Percentiles rank a stretch among this genome's conserved stretches.
phyloP scores from a whole-genome alignment of 345 rosid species.

The Crucihimalaya himalaica region DNA sequence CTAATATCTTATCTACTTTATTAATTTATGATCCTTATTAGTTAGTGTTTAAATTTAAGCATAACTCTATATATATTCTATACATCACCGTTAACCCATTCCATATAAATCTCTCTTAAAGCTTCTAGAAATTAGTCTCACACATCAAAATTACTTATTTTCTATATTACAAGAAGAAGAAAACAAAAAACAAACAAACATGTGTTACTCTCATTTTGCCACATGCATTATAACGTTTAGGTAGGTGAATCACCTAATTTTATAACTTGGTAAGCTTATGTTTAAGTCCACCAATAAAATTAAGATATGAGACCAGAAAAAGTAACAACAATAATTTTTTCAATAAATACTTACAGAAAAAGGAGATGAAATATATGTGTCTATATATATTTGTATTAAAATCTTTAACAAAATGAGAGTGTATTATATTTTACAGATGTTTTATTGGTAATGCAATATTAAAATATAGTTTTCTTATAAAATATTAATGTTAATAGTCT shows the following conservation, averaged over 20 bases:
- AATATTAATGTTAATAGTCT: not conserved
- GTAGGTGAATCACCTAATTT: slow-evolving; percentile 42
- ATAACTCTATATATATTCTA: not conserved
- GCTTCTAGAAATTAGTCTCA: slow-evolving; percentile 9
- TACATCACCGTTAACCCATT: slow-evolving; percentile 4
- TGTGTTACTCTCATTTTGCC: slow-evolving; percentile 26
- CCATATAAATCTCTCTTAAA: not conserved
- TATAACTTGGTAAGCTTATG: slow-evolving; percentile 13
- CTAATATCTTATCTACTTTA: not conserved
- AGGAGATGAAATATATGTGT: not conserved
- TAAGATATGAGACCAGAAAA: slow-evolving; percentile 4
- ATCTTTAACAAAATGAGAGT: not conserved
- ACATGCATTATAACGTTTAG: slow-evolving; percentile 38
- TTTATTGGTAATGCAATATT: not conserved
- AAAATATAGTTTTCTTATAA: not conserved
- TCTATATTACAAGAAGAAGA: not conserved
- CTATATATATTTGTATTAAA: not conserved
- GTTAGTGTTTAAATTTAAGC: not conserved
- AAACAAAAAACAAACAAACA: not conserved
- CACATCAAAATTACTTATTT: not conserved
- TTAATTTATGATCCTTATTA: not conserved
- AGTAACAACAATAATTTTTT: not conserved
- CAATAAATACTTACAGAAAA: not conserved
- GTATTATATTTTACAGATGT: not conserved
- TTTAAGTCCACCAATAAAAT: not conserved